Percentiles rank a stretch among this genome's conserved stretches.
These are phyloP conservation scores for Trapa bicornis DNA, from an alignment of 345 rosid species.

Conservation along the genomic window DNA sequence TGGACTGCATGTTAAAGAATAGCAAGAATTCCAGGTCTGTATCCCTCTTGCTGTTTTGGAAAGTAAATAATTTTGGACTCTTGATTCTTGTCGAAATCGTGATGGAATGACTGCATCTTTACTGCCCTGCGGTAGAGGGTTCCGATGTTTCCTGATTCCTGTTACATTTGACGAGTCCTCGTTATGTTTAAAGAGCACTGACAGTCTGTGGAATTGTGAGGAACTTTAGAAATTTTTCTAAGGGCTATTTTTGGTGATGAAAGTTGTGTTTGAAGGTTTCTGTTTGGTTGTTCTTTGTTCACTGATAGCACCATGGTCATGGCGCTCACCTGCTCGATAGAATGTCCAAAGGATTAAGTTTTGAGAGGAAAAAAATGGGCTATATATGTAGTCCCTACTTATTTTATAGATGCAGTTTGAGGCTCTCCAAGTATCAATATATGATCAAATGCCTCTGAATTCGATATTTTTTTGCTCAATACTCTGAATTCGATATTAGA, in stretches of 20 bases:
- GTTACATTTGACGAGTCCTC: background rate
- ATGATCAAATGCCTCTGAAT: too few relatives aligned
- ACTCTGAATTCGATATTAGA: too few relatives aligned
- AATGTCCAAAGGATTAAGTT: background rate
- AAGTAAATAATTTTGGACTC: background rate
- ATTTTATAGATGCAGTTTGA: too few relatives aligned
- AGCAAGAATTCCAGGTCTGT: background rate
- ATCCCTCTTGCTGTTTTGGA: background rate
- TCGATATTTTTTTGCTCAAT: too few relatives aligned
- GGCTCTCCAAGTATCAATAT: too few relatives aligned
- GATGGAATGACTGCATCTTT: background rate
- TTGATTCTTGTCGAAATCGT: background rate
- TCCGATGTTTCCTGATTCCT: background rate
- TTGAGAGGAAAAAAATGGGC: background rate
- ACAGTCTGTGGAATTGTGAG: too few relatives aligned
- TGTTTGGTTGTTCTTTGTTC: background rate
- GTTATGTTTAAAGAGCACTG: background rate
- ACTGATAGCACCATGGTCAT: background rate
- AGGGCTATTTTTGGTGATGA: background rate
- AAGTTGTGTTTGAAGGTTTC: background rate
- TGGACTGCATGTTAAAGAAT: background rate
- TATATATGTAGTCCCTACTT: too few relatives aligned
- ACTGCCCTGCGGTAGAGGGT: background rate
- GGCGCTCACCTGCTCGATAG: background rate
- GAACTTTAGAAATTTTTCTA: too few relatives aligned